Percentiles rank a stretch among this genome's conserved stretches.
phyloP scores from a whole-genome alignment of 2,329 filamentous ascomycete genomes.

The Claviceps capensis region DNA sequence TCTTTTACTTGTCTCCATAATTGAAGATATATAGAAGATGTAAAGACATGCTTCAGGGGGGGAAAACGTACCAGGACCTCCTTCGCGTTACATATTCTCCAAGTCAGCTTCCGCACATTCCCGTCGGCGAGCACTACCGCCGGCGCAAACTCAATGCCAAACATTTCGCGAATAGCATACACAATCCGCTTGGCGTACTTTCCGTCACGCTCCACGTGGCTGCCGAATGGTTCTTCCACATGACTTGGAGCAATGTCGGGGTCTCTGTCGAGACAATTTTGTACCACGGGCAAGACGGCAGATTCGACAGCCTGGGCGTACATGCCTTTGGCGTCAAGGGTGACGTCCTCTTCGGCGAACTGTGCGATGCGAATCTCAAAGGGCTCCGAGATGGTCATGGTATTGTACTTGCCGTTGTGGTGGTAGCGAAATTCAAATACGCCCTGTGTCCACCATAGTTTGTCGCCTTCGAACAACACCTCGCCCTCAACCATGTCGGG shows the following conservation, averaged over 20 bases:
- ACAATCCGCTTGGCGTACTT: conserved; percentile 86
- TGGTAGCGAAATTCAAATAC: conserved; percentile 97
- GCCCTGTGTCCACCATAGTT: conserved; percentile 93
- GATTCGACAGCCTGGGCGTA: conserved; percentile 60
- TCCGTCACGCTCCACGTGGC: conserved; percentile 68
- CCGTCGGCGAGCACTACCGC: conserved; percentile 88
- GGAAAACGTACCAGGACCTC: conserved; percentile 63
- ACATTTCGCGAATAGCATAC: conserved; percentile 92
- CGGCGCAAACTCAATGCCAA: conserved; percentile 88
- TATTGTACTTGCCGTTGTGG: conserved; percentile 80
- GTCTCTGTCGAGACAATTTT: conserved; percentile 86
- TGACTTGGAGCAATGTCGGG: conserved; percentile 77
- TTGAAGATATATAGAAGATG: not conserved
- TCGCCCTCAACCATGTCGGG: conserved; percentile 59
- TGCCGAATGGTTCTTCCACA: conserved; percentile 71
- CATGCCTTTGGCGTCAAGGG: conserved; percentile 42
- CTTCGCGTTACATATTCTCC: conserved; percentile 92
- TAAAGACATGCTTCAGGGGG: not conserved
- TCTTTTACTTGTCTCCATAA: not conserved
- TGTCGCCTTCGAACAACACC: conserved; percentile 79
- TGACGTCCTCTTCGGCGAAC: conserved; percentile 63
- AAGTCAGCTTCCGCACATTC: conserved; percentile 77
- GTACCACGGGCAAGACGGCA: conserved; percentile 67
- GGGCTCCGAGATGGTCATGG: conserved; percentile 85
- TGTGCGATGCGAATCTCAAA: conserved; percentile 79